phyloP scores from a whole-genome alignment of 441 rosid species.

The Biscutella laevigata region DNA sequence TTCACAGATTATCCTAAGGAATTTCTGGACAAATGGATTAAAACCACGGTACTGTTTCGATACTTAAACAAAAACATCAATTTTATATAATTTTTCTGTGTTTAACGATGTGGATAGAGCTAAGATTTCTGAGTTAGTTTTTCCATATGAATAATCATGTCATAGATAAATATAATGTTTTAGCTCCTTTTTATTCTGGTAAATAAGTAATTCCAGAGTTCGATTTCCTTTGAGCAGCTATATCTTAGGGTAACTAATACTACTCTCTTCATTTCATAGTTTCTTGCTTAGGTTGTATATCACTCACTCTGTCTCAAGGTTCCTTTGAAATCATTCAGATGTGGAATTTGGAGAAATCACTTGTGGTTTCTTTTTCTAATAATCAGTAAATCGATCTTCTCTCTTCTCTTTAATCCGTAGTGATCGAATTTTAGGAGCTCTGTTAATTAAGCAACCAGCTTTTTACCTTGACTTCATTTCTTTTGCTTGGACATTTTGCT shows the following conservation, averaged over 20 bases:
- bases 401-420: too few relatives aligned
- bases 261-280: too few relatives aligned
- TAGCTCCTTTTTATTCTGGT: too few relatives aligned
- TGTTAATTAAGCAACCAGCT: neutral
- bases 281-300: neutral
- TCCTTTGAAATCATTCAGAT: neutral
- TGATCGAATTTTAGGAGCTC: neutral
- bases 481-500: slow-evolving; percentile 3
- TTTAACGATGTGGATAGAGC: neutral
- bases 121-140: neutral
- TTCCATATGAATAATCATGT: neutral
- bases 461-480: neutral
- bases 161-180: too few relatives aligned
- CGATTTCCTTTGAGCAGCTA: neutral
- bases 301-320: neutral
- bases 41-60: slow-evolving; percentile 11
- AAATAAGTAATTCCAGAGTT: too few relatives aligned
- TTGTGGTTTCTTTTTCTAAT: neutral
- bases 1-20: slow-evolving; percentile 1
- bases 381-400: neutral
- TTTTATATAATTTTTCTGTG: neutral
- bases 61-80: neutral
- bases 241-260: neutral
- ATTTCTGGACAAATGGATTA: slow-evolving; percentile 11
- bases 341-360: neutral